Percentiles rank a stretch among this genome's conserved stretches.
Evolutionary conservation across 306 rosid species (phyloP).

Genomic region (Castanospermum australe): DNA sequence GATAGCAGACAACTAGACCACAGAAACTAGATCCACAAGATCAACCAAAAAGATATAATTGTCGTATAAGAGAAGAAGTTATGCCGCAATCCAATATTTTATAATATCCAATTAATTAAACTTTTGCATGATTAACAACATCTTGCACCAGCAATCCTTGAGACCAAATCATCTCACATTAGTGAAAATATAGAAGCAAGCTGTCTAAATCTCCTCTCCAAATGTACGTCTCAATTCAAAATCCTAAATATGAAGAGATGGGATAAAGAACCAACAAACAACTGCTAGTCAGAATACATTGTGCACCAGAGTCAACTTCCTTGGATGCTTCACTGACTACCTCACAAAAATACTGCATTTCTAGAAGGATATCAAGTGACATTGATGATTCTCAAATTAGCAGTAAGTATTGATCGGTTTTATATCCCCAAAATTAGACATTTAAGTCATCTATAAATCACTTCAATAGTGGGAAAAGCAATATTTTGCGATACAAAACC

Average conservation of each 20-base stretch:
- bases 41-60: not conserved
- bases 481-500: not conserved
- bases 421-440: not conserved
- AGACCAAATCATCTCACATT: not conserved
- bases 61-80: not conserved
- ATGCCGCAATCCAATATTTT: not conserved
- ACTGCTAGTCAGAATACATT: not conserved
- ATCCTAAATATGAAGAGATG: not conserved
- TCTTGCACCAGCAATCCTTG: not conserved
- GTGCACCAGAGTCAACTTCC: not conserved
- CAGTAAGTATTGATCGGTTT: not conserved
- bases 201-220: not conserved
- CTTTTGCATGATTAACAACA: not conserved
- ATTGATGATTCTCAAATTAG: not conserved
- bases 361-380: not conserved
- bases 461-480: not conserved
- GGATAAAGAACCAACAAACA: not conserved
- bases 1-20: not conserved
- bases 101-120: not conserved
- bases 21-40: not conserved
- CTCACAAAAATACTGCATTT: not conserved
- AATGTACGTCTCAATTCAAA: not conserved
- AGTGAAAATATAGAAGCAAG: not conserved
- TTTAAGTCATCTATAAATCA: not conserved
- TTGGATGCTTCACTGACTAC: not conserved